Evolutionary conservation across 768 basidiomycete species (phyloP), one percentile per base, ranked within the genome.

Genomic region (Bullera alba): DNA sequence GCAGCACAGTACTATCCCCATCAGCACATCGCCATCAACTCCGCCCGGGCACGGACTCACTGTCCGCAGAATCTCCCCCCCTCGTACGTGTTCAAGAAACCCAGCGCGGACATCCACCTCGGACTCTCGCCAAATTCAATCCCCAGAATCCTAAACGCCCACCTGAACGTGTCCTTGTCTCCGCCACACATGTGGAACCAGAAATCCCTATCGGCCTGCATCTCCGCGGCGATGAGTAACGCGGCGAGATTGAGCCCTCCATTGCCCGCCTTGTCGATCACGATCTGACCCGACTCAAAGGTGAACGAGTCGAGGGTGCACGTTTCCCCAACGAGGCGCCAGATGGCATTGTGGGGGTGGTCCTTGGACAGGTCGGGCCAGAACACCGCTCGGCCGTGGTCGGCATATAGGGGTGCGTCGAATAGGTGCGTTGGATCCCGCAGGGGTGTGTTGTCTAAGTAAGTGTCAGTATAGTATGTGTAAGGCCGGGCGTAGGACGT

Each of bases 331-430:
- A 76, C 50, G 26, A 74, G 34, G 17, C 76, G 62, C 72, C 74
- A 77, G 51, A 77, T 71, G 16, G 76, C 72, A 53, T 77, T 77
- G 28, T 70, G 65, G 15, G 73, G 71, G 37, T 74, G 69, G 48
- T 76, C 76, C 49, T 74, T 76, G 36, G 71, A 74, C 30, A 75
- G 54, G 54, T 77, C 76, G 2, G 76, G 75, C 76, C 76, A 77
- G 53, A 76, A 75, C 21, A 71, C 76, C 1, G 70, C 69, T 23
- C 63, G 50, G 4, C 70, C 71, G 23, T 63, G 45, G 8, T 56
- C 36, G 15, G 37, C 48, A 57, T 75, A 76, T 5, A 57, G 25
- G 1, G 60, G 54, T 2, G 70, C 59, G 30, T 67, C 57, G 57
- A 77, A 77, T 14, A 77, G 71, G 49, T 68, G 61, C 12, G 63